Evolutionary conservation across 1,139 yeast species (phyloP).

Genomic region (Yamadazyma epiphylla): DNA sequence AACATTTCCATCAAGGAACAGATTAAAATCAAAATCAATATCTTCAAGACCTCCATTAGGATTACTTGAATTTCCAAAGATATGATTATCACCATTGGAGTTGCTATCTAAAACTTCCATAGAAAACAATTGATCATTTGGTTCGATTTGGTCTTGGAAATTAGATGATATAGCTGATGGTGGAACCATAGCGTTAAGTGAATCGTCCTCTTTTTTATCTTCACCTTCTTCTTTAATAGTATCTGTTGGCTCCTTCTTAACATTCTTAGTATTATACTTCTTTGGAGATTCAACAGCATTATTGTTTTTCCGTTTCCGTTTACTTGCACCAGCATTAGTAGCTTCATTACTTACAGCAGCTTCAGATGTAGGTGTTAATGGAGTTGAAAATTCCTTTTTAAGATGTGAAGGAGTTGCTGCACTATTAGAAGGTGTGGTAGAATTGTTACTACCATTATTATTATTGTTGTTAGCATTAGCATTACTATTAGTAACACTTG

Average conservation of each 20-base stretch:
- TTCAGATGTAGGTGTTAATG: slow-evolving; percentile 44
- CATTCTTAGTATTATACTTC: slow-evolving; percentile 18
- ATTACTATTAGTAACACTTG: slow-evolving; percentile 20
- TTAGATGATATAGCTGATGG: slow-evolving; percentile 21
- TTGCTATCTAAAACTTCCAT: slow-evolving; percentile 30
- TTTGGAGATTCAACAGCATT: slow-evolving; percentile 33
- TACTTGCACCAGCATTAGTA: slow-evolving; percentile 2
- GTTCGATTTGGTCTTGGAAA: slow-evolving; percentile 23
- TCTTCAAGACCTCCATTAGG: slow-evolving; percentile 28
- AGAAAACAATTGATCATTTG: slow-evolving; percentile 32
- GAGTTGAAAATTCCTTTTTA: slow-evolving; percentile 37
- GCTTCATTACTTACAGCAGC: slow-evolving; percentile 19
- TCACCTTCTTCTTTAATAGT: slow-evolving; percentile 22
- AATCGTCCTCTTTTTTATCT: slow-evolving; percentile 15
- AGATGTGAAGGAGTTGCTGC: slow-evolving; percentile 23
- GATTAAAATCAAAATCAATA: slow-evolving; percentile 54
- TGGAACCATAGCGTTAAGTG: slow-evolving; percentile 14
- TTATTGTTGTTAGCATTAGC: slow-evolving; percentile 21
- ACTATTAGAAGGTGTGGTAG: slow-evolving; percentile 14
- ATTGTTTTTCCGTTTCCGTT: slow-evolving; percentile 21
- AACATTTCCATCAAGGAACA: slow-evolving; percentile 44
- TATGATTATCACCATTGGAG: slow-evolving; percentile 16
- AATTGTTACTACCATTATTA: slow-evolving; percentile 10
- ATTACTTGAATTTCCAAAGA: slow-evolving; percentile 18
- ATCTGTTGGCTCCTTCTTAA: slow-evolving; percentile 22